Evolutionary conservation across 1,284 basidiomycete species (phyloP).

Genomic region (Lentinus polychrous): DNA sequence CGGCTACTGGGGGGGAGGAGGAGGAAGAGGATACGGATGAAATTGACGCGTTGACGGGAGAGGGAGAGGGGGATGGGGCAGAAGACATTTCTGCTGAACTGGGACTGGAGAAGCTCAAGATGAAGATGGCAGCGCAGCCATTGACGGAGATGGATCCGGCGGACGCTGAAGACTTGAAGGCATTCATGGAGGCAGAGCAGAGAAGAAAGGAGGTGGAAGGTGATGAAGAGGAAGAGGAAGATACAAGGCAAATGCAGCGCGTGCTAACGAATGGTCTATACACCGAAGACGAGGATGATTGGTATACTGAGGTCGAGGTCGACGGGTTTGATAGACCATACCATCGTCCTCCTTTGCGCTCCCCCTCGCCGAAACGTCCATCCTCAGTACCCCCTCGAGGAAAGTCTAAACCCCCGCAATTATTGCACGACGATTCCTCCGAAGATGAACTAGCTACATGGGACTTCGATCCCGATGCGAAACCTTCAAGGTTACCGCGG

Average conservation of each 20-base stretch:
- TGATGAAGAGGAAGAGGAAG: slow-evolving; percentile 26
- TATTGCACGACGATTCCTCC: slow-evolving; percentile 24
- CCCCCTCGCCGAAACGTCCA: too few species aligned
- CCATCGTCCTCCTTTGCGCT: background rate
- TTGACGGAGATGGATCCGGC: slow-evolving; percentile 37
- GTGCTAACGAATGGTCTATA: background rate
- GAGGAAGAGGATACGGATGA: slow-evolving; percentile 32
- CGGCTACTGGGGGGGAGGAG: slow-evolving; percentile 20
- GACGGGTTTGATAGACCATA: background rate
- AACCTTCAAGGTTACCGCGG: too few species aligned
- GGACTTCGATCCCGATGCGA: slow-evolving; percentile 13
- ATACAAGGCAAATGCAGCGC: slow-evolving; percentile 5
- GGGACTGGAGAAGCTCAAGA: slow-evolving; percentile 26
- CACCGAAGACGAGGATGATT: slow-evolving; percentile 36
- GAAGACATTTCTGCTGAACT: slow-evolving; percentile 10
- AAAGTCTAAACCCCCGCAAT: background rate
- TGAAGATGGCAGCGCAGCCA: slow-evolving; percentile 37
- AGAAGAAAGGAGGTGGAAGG: slow-evolving; percentile 40
- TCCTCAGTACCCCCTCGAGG: too few species aligned
- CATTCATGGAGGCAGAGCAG: slow-evolving; percentile 60
- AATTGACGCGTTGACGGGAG: slow-evolving; percentile 31
- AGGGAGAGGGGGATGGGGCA: slow-evolving; percentile 22
- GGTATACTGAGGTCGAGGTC: background rate
- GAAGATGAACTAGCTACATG: slow-evolving; percentile 41
- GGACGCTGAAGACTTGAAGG: slow-evolving; percentile 50